Evolutionary conservation across 352 stramenopile species (phyloP), one percentile per base, ranked within the genome.

Genomic region (Pythium sukuiense): DNA sequence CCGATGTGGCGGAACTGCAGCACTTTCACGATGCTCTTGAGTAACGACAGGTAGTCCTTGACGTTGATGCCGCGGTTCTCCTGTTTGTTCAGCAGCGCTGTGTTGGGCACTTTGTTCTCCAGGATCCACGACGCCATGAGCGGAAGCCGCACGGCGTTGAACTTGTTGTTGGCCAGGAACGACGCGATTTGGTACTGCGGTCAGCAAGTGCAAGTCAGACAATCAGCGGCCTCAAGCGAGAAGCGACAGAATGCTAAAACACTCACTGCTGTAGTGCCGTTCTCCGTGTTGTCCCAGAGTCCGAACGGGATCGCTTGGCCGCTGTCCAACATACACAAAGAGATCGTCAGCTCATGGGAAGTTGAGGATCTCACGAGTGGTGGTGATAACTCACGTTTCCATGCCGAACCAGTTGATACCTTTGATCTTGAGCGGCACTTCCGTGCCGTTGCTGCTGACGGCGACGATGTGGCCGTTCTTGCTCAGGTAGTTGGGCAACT

Each of bases 401-500:
- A 91, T 91, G 49, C 82, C 82, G 33, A 91, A 89, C 84, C 84
- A 92, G 60, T 90, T 92, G 16, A 89, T 69, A 13, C 84, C 81
- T 62, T 92, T 92, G 76, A 92, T 89, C 52, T 82, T 61, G 48
- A 92, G 71, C 16, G 77, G 69, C 4, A 92, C 67, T 26, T 86
- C 76, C 9, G 74, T 81, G 35, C 77, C 81, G 20, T 84, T 78
- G 86, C 72, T 0, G n/a, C n/a, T n/a, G n/a, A n/a, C n/a, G n/a
- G 85, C 86, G 45, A 80, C 80, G 57, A 95, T 92, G 55, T 77
- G 77, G 43, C 84, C 84, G 49, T 92, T 79, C 60, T 87, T 90
- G 63, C 83, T 93, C 20, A 89, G 63, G 69, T 85, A 95, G 71
- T 95, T 87, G 55, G 86, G 86, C 65, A 93, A 79, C 52, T 93